Evolutionary conservation across 257 asterid genomes (phyloP).

Genomic region (Gentiana macrophylla): DNA sequence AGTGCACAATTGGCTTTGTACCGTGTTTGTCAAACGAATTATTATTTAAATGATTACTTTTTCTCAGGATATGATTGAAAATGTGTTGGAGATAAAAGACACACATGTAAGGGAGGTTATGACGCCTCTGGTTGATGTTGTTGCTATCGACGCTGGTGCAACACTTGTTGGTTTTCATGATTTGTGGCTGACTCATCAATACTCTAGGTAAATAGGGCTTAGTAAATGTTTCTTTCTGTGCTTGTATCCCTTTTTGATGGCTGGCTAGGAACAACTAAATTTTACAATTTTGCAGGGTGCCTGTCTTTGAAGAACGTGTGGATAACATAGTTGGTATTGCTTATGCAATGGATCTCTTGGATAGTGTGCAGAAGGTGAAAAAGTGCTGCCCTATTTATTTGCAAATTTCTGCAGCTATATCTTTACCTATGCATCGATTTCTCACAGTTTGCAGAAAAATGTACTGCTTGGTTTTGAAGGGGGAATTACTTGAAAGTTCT

Average conservation of each 20-base stretch:
- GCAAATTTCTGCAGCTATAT: slow-evolving; percentile 13
- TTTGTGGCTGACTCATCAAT: slow-evolving; percentile 95
- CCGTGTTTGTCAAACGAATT: too few relatives aligned
- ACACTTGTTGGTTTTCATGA: slow-evolving; percentile 85
- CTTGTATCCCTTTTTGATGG: too few relatives aligned
- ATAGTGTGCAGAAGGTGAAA: slow-evolving; percentile 80
- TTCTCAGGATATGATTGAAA: slow-evolving; percentile 95
- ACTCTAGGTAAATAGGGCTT: slow-evolving; percentile 61
- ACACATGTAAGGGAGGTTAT: slow-evolving; percentile 98
- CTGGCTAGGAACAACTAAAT: background rate
- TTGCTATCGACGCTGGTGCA: slow-evolving; percentile 89
- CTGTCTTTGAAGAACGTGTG: slow-evolving; percentile 95
- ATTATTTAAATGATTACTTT: slow-evolving; percentile 16
- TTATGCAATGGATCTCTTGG: slow-evolving; percentile 98
- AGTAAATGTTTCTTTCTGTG: too few relatives aligned
- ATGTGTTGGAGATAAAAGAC: slow-evolving; percentile 94
- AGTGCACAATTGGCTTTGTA: background rate
- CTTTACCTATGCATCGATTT: slow-evolving; percentile 26
- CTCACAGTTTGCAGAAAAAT: slow-evolving; percentile 42
- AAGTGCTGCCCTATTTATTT: slow-evolving; percentile 12
- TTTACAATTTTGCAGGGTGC: slow-evolving; percentile 56
- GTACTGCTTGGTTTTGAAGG: slow-evolving; percentile 83
- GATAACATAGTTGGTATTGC: slow-evolving; percentile 98
- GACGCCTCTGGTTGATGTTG: slow-evolving; percentile 98
- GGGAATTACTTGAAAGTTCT: slow-evolving; percentile 82